phyloP scores from a whole-genome alignment of 768 basidiomycete species.

The Panaeolus cyanescens region DNA sequence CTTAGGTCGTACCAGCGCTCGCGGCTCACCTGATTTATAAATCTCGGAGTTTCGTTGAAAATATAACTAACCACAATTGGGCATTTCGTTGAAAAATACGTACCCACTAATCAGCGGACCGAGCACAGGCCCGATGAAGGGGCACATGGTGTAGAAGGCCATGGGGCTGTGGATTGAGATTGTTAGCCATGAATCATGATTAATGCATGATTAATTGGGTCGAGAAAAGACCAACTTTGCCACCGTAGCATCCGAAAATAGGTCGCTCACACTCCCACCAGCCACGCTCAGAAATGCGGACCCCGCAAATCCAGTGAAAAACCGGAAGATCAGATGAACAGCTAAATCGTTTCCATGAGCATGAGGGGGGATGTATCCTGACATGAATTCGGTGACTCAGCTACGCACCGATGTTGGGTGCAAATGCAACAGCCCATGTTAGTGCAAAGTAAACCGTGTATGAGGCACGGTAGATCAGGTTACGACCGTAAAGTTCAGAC shows the following conservation, averaged over 20 bases:
- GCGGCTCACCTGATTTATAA: slow-evolving; percentile 65
- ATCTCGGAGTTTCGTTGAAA: slow-evolving; percentile 32
- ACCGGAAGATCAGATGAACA: slow-evolving; percentile 60
- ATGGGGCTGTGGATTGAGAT: slow-evolving; percentile 34
- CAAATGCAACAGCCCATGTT: slow-evolving; percentile 74
- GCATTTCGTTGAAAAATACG: slow-evolving; percentile 12
- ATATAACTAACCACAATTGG: neutral
- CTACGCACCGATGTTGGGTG: slow-evolving; percentile 59
- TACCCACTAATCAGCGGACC: slow-evolving; percentile 65
- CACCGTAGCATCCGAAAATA: slow-evolving; percentile 58
- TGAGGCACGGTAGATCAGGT: slow-evolving; percentile 61
- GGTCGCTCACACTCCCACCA: slow-evolving; percentile 56
- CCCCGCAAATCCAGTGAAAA: slow-evolving; percentile 57
- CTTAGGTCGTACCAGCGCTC: neutral
- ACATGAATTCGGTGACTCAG: neutral
- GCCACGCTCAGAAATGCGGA: slow-evolving; percentile 59
- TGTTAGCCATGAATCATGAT: neutral
- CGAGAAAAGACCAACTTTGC: slow-evolving; percentile 47
- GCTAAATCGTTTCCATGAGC: too few relatives aligned
- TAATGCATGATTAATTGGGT: neutral
- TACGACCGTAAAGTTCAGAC: slow-evolving; percentile 64
- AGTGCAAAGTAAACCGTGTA: slow-evolving; percentile 63
- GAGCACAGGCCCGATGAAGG: slow-evolving; percentile 51
- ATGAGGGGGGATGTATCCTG: neutral
- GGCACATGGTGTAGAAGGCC: slow-evolving; percentile 58